Evolutionary conservation across 352 stramenopile genomes (phyloP).

Genomic region (Globisporangium solare): DNA sequence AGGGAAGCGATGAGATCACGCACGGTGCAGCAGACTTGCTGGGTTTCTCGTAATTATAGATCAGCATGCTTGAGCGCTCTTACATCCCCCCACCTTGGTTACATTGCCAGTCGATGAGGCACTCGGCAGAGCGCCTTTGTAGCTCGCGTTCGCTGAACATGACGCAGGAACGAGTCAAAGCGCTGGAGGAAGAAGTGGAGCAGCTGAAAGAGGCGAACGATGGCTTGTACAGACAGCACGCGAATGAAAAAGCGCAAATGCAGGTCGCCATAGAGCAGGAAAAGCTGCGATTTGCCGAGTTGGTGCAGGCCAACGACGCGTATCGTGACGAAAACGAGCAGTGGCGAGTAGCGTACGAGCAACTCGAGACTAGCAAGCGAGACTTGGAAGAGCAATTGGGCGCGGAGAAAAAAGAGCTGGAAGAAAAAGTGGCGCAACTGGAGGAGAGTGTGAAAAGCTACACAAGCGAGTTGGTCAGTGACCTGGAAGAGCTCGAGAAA

Average conservation of each 20-base stretch:
- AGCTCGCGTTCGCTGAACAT: conserved; percentile 11
- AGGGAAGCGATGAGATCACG: background rate
- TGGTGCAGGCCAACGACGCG: conserved; percentile 34
- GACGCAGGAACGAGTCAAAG: conserved; percentile 25
- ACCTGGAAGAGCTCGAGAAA: conserved; percentile 51
- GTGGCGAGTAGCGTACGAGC: conserved; percentile 55
- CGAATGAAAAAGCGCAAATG: conserved; percentile 76
- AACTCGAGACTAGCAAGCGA: conserved; percentile 42
- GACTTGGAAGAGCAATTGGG: conserved; percentile 46
- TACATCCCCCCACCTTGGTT: background rate
- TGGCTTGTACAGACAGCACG: conserved; percentile 53
- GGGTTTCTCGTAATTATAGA: background rate
- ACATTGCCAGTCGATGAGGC: background rate
- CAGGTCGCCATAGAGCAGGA: conserved; percentile 70
- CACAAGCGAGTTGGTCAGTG: conserved; percentile 38
- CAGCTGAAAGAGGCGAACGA: conserved; percentile 55
- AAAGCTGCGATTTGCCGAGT: conserved; percentile 33
- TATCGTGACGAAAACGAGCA: conserved; percentile 57
- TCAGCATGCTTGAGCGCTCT: background rate
- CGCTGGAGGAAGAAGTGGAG: conserved; percentile 46
- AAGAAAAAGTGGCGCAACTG: conserved; percentile 45
- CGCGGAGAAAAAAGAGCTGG: conserved; percentile 34
- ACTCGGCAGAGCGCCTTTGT: background rate
- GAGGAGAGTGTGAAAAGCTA: conserved; percentile 49
- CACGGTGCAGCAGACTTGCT: background rate